Evolutionary conservation across 257 asterid species (phyloP).

Genomic region (Buddleja alternifolia): DNA sequence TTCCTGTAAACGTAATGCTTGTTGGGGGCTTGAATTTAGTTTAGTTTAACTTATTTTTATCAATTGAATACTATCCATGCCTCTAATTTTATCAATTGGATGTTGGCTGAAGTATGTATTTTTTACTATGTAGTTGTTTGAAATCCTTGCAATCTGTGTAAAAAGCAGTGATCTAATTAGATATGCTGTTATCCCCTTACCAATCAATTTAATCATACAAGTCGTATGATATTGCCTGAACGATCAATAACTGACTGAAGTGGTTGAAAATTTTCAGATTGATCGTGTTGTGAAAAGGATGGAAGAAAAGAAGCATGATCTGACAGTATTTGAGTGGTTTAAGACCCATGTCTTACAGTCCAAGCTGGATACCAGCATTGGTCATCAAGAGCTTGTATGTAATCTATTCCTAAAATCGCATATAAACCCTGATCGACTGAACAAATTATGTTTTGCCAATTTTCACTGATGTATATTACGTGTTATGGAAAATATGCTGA

Average conservation of each 20-base stretch:
- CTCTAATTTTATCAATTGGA: not conserved
- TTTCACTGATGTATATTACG: not conserved
- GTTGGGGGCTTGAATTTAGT: not conserved
- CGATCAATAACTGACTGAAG: slow-evolving; percentile 5
- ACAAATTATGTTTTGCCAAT: slow-evolving; percentile 4
- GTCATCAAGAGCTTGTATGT: slow-evolving; percentile 90
- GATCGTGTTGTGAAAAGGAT: slow-evolving; percentile 66
- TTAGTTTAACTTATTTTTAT: slow-evolving; percentile 4
- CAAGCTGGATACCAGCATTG: slow-evolving; percentile 79
- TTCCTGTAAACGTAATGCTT: not conserved
- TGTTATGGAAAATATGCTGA: not conserved
- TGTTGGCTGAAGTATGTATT: not conserved
- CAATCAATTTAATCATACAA: slow-evolving; percentile 7
- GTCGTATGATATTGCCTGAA: not conserved
- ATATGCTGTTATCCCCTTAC: not conserved
- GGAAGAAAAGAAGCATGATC: slow-evolving; percentile 60
- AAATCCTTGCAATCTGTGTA: slow-evolving; percentile 9
- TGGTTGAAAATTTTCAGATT: slow-evolving; percentile 52
- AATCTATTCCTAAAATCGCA: slow-evolving; percentile 23
- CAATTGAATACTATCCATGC: not conserved
- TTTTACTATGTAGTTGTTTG: not conserved
- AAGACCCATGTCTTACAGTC: slow-evolving; percentile 69
- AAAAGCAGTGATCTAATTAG: not conserved
- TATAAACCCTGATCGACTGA: slow-evolving; percentile 2
- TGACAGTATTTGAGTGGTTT: slow-evolving; percentile 80